Conservation (phyloP, 192 early-diverging fungal genomes). For the Backusella morwellensis region DNA sequence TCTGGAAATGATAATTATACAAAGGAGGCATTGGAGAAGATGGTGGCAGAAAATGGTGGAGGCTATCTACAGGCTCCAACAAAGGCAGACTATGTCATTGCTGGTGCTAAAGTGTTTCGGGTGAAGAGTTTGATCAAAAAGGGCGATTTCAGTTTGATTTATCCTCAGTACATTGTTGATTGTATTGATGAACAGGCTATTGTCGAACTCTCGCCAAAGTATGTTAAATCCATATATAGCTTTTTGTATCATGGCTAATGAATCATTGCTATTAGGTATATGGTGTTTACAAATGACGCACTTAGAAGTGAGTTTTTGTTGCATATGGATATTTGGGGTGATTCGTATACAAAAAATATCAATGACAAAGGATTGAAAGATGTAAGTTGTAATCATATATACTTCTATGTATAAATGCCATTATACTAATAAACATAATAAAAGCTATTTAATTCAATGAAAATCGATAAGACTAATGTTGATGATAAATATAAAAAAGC, state of each 20-base stretch:
- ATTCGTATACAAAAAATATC: conserved; percentile 63
- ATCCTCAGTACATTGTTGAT: conserved; percentile 62
- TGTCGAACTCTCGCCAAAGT: conserved; percentile 62
- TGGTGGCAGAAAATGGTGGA: conserved; percentile 64
- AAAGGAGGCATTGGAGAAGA: conserved; percentile 58
- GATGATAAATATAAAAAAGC: background rate
- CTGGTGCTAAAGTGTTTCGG: conserved; percentile 46
- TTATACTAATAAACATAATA: background rate
- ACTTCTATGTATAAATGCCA: background rate
- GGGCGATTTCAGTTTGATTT: conserved; percentile 56
- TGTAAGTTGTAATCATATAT: conserved; percentile 33
- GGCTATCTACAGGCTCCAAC: conserved; percentile 57
- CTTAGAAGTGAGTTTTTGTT: conserved; percentile 50
- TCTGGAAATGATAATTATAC: conserved; percentile 36
- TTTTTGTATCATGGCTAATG: background rate
- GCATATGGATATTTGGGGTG: conserved; percentile 67
- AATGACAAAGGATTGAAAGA: conserved; percentile 50
- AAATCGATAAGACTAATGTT: background rate
- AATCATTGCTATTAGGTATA: conserved; percentile 43
- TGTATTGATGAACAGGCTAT: conserved; percentile 51
- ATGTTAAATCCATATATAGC: background rate
- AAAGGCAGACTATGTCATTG: conserved; percentile 41
- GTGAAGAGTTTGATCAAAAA: conserved; percentile 53
- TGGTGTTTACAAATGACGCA: conserved; percentile 51
- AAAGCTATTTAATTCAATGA: background rate